These are phyloP conservation scores for Paecilomyces niveus DNA, from an alignment of 2,329 filamentous ascomycete genomes.

Conservation along the genomic window DNA sequence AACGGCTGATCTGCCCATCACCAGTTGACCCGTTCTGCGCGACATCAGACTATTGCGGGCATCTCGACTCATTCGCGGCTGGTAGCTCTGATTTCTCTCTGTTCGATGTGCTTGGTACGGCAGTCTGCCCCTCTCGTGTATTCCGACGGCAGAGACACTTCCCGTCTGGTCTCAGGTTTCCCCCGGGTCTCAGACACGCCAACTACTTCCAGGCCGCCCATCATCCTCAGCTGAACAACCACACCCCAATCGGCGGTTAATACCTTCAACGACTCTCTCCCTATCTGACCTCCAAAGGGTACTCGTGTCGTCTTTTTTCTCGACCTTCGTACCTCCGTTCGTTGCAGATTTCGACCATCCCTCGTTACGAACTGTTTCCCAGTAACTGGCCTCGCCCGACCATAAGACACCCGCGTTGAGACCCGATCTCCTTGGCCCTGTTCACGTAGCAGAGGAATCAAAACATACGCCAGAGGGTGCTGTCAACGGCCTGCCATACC, in stretches of 20 bases:
- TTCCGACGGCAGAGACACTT: not conserved
- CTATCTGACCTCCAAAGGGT: not conserved
- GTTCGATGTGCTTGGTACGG: not conserved
- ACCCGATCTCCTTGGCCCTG: not conserved
- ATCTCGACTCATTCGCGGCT: not conserved
- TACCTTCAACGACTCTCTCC: not conserved
- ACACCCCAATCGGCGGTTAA: not conserved
- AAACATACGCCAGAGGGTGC: not conserved
- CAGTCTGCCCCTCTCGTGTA: not conserved
- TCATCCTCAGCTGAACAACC: not conserved
- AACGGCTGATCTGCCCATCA: not conserved
- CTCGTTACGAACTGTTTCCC: not conserved
- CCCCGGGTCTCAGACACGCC: not conserved
- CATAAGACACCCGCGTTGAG: not conserved
- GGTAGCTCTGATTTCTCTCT: not conserved
- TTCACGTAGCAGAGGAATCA: not conserved
- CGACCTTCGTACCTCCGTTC: not conserved
- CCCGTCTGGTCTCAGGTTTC: not conserved
- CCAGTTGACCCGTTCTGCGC: not conserved
- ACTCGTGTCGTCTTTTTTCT: not conserved
- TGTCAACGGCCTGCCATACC: not conserved
- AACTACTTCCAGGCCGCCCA: not conserved
- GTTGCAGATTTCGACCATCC: not conserved
- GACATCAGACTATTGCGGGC: not conserved
- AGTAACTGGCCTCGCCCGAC: not conserved